Percentiles rank a stretch among this genome's conserved stretches.
phyloP scores from a whole-genome alignment of 495 filamentous ascomycete genomes.

The Penicillium pulvis region DNA sequence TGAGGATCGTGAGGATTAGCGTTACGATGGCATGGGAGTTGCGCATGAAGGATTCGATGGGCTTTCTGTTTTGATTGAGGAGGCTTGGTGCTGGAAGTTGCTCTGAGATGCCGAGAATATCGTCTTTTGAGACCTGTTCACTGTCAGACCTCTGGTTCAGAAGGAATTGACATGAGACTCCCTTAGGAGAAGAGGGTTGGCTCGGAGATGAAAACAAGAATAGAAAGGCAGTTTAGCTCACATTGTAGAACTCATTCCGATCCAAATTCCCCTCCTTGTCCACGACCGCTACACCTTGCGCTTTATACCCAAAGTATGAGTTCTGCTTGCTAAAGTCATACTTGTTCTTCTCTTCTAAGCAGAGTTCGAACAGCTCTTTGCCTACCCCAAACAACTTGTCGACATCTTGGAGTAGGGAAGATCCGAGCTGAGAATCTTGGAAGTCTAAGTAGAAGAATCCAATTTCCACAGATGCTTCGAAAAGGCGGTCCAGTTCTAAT shows the following conservation, averaged over 20 bases:
- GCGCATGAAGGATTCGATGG: conserved; percentile 50
- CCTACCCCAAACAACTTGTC: conserved; percentile 49
- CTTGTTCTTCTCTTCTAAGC: conserved; percentile 53
- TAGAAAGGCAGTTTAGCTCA: conserved; percentile 25
- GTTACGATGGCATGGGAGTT: conserved; percentile 52
- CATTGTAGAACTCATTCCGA: conserved; percentile 66
- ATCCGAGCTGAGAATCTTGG: conserved; percentile 36
- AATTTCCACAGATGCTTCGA: conserved; percentile 51
- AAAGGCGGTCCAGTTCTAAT: conserved; percentile 47
- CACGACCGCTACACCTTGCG: conserved; percentile 49
- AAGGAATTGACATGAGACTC: too few relatives aligned
- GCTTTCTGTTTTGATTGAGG: conserved; percentile 35
- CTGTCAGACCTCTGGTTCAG: background rate
- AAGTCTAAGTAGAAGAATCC: conserved; percentile 69
- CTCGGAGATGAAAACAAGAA: background rate
- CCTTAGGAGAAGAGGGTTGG: background rate
- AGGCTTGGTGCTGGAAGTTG: conserved; percentile 50
- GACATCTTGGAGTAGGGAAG: conserved; percentile 44
- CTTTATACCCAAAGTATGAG: conserved; percentile 59
- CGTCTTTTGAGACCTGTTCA: conserved; percentile 51
- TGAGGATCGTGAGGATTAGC: conserved; percentile 52
- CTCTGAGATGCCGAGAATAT: conserved; percentile 48
- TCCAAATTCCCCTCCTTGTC: conserved; percentile 57
- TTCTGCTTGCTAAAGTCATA: conserved; percentile 49
- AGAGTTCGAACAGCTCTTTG: conserved; percentile 49